Conservation (phyloP, 208 protist species). For the Endotrypanum monterogeii region DNA sequence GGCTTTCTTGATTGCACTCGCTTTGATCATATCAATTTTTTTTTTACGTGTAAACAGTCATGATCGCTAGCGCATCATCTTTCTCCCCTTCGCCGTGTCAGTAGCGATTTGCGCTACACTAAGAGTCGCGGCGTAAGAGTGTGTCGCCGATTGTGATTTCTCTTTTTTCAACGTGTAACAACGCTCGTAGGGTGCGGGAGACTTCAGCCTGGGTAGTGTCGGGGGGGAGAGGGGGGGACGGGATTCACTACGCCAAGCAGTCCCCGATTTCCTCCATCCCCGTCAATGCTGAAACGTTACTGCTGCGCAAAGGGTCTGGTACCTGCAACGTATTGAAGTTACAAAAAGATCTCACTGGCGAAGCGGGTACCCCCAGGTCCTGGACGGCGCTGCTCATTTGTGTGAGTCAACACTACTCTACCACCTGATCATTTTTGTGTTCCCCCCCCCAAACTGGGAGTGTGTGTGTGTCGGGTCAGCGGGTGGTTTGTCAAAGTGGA, state of each 20-base stretch:
- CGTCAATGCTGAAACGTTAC: not conserved
- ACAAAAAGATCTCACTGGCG: not conserved
- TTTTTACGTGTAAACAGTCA: not conserved
- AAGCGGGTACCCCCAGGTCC: not conserved
- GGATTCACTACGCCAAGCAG: not conserved
- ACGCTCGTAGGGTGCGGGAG: not conserved
- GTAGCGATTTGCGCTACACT: not conserved
- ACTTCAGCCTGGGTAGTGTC: not conserved
- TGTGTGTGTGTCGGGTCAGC: too few species aligned
- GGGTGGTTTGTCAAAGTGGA: too few species aligned
- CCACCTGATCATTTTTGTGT: too few species aligned
- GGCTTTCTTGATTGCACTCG: slow-evolving; percentile 10
- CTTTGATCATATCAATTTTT: slow-evolving; percentile 13
- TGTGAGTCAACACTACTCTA: not conserved
- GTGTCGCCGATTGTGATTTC: not conserved
- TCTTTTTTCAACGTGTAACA: not conserved
- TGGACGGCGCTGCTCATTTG: not conserved
- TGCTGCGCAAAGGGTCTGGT: not conserved
- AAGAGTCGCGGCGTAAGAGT: slow-evolving; percentile 2
- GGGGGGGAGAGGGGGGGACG: too few species aligned
- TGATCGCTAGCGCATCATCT: not conserved
- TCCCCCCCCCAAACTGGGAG: too few species aligned
- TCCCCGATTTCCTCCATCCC: not conserved
- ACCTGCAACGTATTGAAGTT: not conserved
- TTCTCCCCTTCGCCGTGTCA: not conserved